Conservation (phyloP, 2,329 filamentous ascomycete species). For the Fusarium irregulare region DNA sequence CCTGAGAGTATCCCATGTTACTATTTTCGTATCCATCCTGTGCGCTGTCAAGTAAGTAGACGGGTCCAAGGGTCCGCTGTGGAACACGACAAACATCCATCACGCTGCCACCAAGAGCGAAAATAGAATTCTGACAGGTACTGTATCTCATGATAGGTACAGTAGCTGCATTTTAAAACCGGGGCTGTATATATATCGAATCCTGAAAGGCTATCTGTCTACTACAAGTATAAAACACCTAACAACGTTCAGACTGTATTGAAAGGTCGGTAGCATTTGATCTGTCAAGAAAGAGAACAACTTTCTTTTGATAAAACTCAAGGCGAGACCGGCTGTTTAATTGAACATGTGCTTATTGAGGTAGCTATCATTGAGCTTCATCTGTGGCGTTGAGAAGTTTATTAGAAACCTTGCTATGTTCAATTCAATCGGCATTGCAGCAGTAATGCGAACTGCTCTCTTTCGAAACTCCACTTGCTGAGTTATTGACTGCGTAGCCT, state of each 20-base stretch:
- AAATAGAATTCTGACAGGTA: neutral
- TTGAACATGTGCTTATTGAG: neutral
- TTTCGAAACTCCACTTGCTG: too few relatives aligned
- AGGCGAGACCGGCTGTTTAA: neutral
- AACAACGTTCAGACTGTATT: neutral
- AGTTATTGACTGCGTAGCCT: accelerated
- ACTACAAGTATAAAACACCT: too few relatives aligned
- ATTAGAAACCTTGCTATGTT: neutral
- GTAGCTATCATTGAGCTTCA: neutral
- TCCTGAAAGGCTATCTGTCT: too few relatives aligned
- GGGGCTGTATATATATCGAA: neutral
- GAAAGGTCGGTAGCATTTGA: neutral
- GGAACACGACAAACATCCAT: conserved; percentile 7
- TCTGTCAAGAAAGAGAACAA: neutral
- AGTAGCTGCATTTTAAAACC: neutral
- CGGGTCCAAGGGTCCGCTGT: neutral
- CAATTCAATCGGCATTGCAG: neutral
- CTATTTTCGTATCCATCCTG: conserved; percentile 12
- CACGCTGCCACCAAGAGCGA: conserved; percentile 1
- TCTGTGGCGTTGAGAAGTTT: neutral
- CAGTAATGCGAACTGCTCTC: too few relatives aligned
- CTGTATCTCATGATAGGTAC: neutral
- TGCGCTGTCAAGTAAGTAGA: conserved; percentile 2
- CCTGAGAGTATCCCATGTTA: neutral
- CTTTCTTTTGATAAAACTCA: neutral